Conservation (phyloP, 371 early-diverging fungal species). For the Apophysomyces sp. region DNA sequence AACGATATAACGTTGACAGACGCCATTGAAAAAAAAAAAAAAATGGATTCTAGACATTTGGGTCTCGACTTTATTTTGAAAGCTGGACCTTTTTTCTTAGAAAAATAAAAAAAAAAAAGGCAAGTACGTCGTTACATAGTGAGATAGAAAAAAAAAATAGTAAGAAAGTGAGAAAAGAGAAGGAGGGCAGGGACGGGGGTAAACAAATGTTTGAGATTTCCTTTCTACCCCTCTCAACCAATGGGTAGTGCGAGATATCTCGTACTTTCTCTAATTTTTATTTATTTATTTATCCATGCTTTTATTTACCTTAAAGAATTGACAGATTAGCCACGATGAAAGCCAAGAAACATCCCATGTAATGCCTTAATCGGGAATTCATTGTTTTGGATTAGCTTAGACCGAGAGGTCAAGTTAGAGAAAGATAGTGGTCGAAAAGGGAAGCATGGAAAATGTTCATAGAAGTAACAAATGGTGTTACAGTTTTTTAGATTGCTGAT, state of each 20-base stretch:
- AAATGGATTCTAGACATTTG: background rate
- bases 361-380: conserved; percentile 1
- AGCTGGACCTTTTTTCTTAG: background rate
- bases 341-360: conserved; percentile 1
- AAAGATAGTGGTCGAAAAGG: background rate
- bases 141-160: background rate
- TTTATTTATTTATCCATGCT: background rate
- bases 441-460: conserved; percentile 1
- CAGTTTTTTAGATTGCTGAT: background rate
- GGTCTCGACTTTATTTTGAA: background rate
- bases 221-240: background rate
- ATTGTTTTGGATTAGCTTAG: conserved; percentile 1
- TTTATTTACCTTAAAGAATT: background rate
- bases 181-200: background rate
- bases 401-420: background rate
- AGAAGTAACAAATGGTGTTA: conserved; percentile 2
- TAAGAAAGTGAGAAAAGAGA: background rate
- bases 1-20: background rate
- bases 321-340: conserved; percentile 2
- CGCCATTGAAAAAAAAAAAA: background rate
- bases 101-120: background rate
- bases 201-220: background rate
- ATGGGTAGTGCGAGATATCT: background rate
- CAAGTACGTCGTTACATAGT: background rate
- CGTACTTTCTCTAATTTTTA: background rate